Evolutionary conservation across 2,329 filamentous ascomycete species (phyloP).

Genomic region (Xylariales sp.): DNA sequence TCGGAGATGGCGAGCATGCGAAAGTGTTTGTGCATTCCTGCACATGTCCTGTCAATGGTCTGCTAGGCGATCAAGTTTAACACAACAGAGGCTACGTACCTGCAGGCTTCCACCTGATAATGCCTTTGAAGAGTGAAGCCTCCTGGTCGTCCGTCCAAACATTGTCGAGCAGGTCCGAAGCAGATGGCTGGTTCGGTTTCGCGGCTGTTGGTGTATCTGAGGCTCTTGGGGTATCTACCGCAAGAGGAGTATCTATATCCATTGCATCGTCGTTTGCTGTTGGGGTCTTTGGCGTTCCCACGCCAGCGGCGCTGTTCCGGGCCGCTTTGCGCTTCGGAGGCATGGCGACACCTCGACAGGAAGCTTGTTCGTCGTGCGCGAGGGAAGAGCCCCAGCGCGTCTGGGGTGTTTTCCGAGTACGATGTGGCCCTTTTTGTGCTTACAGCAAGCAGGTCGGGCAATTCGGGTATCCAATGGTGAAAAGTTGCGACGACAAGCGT

Average conservation of each 20-base stretch:
- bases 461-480: no score
- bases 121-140: conserved; percentile 84
- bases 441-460: no score
- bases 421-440: no score
- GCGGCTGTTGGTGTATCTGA: conserved; percentile 27
- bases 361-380: no score
- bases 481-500: no score
- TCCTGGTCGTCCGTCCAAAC: conserved; percentile 96
- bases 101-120: conserved; percentile 95
- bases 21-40: conserved; percentile 81
- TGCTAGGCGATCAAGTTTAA: no score
- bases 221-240: conserved; percentile 46
- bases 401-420: no score
- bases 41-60: background rate
- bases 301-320: conserved; percentile 47
- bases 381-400: no score
- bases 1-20: conserved; percentile 84
- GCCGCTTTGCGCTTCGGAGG: conserved; percentile 63
- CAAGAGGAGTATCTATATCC: conserved; percentile 53
- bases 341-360: conserved; percentile 54
- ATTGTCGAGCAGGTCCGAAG: conserved; percentile 49
- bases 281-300: conserved; percentile 48
- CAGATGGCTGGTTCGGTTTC: conserved; percentile 30
- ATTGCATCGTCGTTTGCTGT: conserved; percentile 55
- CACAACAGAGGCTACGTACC: conserved; percentile 42